Evolutionary conservation across 768 basidiomycete genomes (phyloP).

Genomic region (Panus rudis): DNA sequence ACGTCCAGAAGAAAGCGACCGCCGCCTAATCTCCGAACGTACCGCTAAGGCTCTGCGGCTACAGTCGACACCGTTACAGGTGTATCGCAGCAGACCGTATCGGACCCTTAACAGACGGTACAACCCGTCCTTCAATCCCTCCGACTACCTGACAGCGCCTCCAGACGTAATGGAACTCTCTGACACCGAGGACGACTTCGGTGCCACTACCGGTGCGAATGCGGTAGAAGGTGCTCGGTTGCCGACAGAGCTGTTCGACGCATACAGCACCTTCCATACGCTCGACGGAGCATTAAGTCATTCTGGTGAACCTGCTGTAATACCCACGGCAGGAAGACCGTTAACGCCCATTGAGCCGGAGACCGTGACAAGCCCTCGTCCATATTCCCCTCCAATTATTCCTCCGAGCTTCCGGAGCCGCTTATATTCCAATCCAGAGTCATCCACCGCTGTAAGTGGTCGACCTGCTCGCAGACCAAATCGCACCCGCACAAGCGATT

Average conservation of each 20-base stretch:
- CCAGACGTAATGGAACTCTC: conserved; percentile 46
- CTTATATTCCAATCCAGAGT: background rate
- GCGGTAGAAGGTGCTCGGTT: conserved; percentile 49
- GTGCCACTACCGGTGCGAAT: conserved; percentile 38
- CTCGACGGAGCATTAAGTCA: background rate
- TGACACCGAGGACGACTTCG: conserved; percentile 67
- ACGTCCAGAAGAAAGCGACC: conserved; percentile 47
- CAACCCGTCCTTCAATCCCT: conserved; percentile 7
- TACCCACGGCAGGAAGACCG: background rate
- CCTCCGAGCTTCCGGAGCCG: background rate
- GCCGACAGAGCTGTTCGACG: conserved; percentile 60
- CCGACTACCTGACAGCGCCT: conserved; percentile 15
- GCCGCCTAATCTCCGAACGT: conserved; percentile 55
- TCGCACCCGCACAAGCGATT: conserved; percentile 52
- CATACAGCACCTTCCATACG: conserved; percentile 30
- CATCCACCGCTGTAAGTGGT: too few species aligned
- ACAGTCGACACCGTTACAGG: conserved; percentile 44
- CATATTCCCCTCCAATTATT: conserved; percentile 5
- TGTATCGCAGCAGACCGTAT: conserved; percentile 38
- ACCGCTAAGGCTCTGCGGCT: conserved; percentile 58
- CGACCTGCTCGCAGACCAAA: conserved; percentile 54
- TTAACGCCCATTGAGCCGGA: background rate
- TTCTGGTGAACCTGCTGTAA: background rate
- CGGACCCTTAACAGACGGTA: conserved; percentile 2
- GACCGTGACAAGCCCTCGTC: conserved; percentile 11